phyloP scores from a whole-genome alignment of 495 filamentous ascomycete genomes.

The Cercophora newfieldiana region DNA sequence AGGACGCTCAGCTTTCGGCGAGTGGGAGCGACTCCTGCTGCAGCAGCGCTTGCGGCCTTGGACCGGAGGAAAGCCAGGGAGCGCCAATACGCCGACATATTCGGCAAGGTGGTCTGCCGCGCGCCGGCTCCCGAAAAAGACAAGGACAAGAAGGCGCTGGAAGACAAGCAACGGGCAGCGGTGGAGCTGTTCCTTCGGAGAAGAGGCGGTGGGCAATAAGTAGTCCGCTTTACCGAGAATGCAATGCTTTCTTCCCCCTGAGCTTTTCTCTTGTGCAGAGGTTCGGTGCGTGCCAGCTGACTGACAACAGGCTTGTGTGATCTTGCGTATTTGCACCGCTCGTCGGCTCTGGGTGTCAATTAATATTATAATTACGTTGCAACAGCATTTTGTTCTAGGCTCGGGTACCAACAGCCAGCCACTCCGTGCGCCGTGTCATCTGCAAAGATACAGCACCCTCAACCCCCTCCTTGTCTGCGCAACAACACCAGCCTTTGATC shows the following conservation, averaged over 20 bases:
- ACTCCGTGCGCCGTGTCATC: too few relatives aligned
- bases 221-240: neutral
- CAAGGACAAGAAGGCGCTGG: conserved; percentile 47
- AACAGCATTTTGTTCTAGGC: too few relatives aligned
- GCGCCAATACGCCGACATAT: conserved; percentile 47
- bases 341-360: too few relatives aligned
- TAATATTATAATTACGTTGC: too few relatives aligned
- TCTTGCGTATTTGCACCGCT: too few relatives aligned
- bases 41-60: conserved; percentile 32
- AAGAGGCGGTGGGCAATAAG: conserved; percentile 17
- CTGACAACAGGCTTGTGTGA: too few relatives aligned
- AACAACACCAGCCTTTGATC: neutral
- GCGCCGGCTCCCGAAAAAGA: conserved; percentile 39
- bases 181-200: conserved; percentile 44
- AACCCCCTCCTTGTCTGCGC: neutral
- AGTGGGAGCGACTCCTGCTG: conserved; percentile 24
- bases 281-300: too few relatives aligned
- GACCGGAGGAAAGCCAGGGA: conserved; percentile 47
- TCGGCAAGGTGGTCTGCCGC: conserved; percentile 49
- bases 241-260: neutral
- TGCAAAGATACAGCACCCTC: neutral
- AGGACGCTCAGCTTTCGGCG: conserved; percentile 46
- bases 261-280: too few relatives aligned
- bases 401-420: too few relatives aligned
- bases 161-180: conserved; percentile 45